Evolutionary conservation across 1,284 basidiomycete genomes (phyloP), one percentile per base, ranked within the genome.

Genomic region (Stygiomarasmius scandens): DNA sequence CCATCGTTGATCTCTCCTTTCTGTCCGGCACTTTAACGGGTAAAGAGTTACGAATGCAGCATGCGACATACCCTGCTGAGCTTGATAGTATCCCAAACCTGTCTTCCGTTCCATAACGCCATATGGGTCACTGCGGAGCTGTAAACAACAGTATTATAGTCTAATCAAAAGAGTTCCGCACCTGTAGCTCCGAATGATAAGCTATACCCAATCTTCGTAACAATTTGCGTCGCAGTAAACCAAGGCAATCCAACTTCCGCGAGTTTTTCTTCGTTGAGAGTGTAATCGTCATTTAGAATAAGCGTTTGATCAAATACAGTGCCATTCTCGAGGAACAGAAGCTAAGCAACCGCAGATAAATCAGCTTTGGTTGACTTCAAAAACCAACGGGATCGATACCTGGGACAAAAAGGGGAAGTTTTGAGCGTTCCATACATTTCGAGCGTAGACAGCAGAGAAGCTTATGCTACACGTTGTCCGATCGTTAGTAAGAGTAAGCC

Each of bases 381-480:
- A 58, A 67, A 6, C 29, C 6, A 32, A 6, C 6, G 12, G 12
- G 5, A 74, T 77, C 24, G 77, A n/a, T 0, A 67, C 64, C 60
- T 81, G 79, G 0, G 77, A 76, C 10, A 83, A 66, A 70, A 81
- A 83, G 2, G 81, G 80, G 69, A 81, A 81, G 56, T 66, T 74
- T 58, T 77, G 74, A 2, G 74, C 75, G 23, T 72, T 68, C 77
- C 77, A 81, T 12, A 69, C 69, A 48, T 80, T 78, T 34, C 55
- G 64, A 10, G 71, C 67, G 55, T 70, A 77, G 12, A 66, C 67
- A 6, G 68, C 74, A 56, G 72, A 73, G 65, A 77, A 74, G 14
- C 24, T 36, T 14, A 59, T 38, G 12, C 58, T 72, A 32, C 5
- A 32, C 29, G 12, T 32, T 32, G 5, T 32, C 12, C 29, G 12